These are phyloP conservation scores for Candida namnaoensis DNA, from an alignment of 805 yeast genomes.

Conservation along the genomic window DNA sequence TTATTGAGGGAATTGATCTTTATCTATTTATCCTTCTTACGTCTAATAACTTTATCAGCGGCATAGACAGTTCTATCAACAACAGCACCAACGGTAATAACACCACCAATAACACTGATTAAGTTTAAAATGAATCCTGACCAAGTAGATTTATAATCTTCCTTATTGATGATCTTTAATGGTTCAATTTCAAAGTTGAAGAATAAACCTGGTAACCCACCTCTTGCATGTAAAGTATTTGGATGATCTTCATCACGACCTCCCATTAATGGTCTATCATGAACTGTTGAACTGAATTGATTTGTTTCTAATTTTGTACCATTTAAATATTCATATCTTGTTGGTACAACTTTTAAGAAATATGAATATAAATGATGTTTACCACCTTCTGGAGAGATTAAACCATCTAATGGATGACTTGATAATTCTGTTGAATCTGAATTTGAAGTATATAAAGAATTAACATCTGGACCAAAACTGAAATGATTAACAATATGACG, in stretches of 20 bases:
- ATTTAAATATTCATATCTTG: conserved; percentile 67
- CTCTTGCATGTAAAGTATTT: conserved; percentile 68
- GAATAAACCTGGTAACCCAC: conserved; percentile 88
- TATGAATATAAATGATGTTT: conserved; percentile 66
- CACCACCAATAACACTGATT: conserved; percentile 88
- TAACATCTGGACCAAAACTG: conserved; percentile 66
- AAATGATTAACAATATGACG: conserved; percentile 74
- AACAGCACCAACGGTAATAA: conserved; percentile 84
- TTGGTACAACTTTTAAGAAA: conserved; percentile 83
- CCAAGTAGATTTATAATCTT: conserved; percentile 61
- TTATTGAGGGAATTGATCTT: no score
- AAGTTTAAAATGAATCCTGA: conserved; percentile 76
- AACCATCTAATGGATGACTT: conserved; percentile 64
- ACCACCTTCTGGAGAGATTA: conserved; percentile 26
- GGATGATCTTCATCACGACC: conserved; percentile 92
- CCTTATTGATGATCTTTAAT: conserved; percentile 79
- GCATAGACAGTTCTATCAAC: conserved; percentile 84
- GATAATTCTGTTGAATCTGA: conserved; percentile 25
- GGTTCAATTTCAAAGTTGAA: conserved; percentile 90
- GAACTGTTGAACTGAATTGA: conserved; percentile 83
- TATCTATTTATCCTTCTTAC: conserved; percentile 44
- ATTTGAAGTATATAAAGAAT: conserved; percentile 14
- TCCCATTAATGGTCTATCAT: conserved; percentile 77
- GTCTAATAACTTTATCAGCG: conserved; percentile 68
- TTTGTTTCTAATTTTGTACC: conserved; percentile 61